A percentile compares a stretch with the other conserved stretches of the same genome.
These are phyloP conservation scores for Schizothecium vesticola DNA, from an alignment of 495 filamentous ascomycete species.

Conservation along the genomic window DNA sequence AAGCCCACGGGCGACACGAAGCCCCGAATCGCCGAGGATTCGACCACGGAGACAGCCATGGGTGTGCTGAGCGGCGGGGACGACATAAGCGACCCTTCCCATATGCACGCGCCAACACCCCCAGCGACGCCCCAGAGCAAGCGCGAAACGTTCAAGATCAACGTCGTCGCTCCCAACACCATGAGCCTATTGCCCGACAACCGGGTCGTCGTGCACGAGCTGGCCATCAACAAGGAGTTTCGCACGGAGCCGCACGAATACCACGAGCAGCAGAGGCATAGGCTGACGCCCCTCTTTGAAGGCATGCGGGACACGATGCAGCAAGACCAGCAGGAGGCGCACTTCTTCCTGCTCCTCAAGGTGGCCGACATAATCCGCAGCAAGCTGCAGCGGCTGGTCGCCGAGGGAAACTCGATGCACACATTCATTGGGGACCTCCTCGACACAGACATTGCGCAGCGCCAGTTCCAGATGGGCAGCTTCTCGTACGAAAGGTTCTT, in stretches of 20 bases:
- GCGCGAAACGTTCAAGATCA: conserved; percentile 33
- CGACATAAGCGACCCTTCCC: conserved; percentile 25
- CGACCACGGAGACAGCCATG: conserved; percentile 34
- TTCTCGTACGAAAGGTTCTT: conserved; percentile 97
- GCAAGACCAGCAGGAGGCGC: conserved; percentile 58
- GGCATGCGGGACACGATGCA: conserved; percentile 72
- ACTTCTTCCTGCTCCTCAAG: conserved; percentile 63
- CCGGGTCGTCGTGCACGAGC: conserved; percentile 78
- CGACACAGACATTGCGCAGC: conserved; percentile 69
- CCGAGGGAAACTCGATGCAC: conserved; percentile 73
- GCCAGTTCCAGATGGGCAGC: conserved; percentile 69
- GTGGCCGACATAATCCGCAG: conserved; percentile 81
- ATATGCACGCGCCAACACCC: conserved; percentile 39
- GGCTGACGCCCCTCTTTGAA: conserved; percentile 64
- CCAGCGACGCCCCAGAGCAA: conserved; percentile 35
- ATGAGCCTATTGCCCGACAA: conserved; percentile 70
- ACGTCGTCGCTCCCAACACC: conserved; percentile 33
- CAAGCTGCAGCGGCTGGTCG: conserved; percentile 77
- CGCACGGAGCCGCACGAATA: conserved; percentile 48
- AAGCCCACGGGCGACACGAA: conserved; percentile 64
- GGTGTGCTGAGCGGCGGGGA: conserved; percentile 31
- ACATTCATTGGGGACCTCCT: conserved; percentile 78
- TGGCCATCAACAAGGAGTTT: conserved; percentile 85
- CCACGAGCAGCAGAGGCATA: conserved; percentile 41
- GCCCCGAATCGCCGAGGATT: conserved; percentile 53